Evolutionary conservation across 78 protist species (phyloP), one percentile per base, ranked within the genome.

Genomic region (Protostelium mycophagum): DNA sequence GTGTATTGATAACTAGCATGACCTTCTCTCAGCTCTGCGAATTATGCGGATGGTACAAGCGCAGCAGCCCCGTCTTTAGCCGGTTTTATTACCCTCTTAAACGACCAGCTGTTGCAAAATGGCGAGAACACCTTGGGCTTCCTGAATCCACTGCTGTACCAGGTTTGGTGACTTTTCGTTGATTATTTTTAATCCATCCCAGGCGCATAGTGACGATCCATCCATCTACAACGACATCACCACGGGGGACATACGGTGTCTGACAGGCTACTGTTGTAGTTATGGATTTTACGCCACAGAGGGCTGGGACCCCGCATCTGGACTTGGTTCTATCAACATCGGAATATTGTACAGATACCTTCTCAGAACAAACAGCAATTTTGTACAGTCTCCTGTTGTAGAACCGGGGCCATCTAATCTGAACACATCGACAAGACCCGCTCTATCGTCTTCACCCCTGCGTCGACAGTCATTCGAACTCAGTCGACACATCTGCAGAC

Each of bases 281-380:
- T 9, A 38, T 34, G 92, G 93, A 25, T 93, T 35, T 89, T 23
- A 0, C 1, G 95, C 95, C 28, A 88, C 92, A 73, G 0, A 0
- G 0, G 95, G 95, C n/a, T 93, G 92, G 92, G 95, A 93, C 63
- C 88, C 93, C 36, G 91, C 84, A 29, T 85, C 93, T 36, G 94
- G 94, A 36, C 37, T 87, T n/a, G 94, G 94, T 29, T 36, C 90
- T 5, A 90, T 88, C 84, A 38, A 37, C 37, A 87, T 91, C n/a
- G 38, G 37, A 73, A 87, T 73, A 1, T 36, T 91, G 28, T 38
- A 83, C 38, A 63, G 83, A 35, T 91, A 91, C 86, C 37, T 91
- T 51, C 36, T 51, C 73, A 5, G 16, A 51, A 16, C 16, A 16
- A 51, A 5, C 16, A 16, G 31, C 73, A 51, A 51, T n/a, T n/a